Base-by-base conservation (phyloP, 2,329 filamentous ascomycete genomes). In the Bipolaris sorokiniana region DNA sequence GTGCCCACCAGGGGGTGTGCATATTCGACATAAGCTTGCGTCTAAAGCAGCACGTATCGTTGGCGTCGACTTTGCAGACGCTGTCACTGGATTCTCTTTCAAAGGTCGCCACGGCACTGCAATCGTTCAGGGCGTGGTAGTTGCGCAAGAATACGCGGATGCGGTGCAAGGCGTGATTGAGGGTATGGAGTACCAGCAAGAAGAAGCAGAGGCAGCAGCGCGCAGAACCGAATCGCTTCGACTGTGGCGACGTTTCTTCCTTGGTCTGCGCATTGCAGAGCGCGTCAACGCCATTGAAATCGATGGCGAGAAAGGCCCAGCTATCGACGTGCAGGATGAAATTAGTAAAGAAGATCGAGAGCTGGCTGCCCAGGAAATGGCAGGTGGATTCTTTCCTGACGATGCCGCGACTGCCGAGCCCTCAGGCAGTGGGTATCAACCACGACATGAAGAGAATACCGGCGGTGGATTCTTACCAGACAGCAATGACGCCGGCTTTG, bases 1-100 rank as follows among this genome's bases (percentile, higher is more conserved):
- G 86, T 80, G 88, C 7, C 86, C 86, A 3, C 70, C 78, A 13
- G 86, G 86, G 3, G 86, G 80, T n/a, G 75, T 79, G 13, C 86
- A 88, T 62, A 77, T 89, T 26, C 78, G 78, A 48, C 80, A 85
- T 59, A 75, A 80, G 13, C 79, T 88, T 48, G 89, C 90, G 1
- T 81, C 85, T 1, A 84, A 85, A 48, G 94, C 94, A 1, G 92
- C 92, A 0, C 86, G 84, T 54, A 78, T 93, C 1, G 76, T 97
- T 1, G 88, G 88, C 0, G 83, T 98, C 16, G 92, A 98, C 76
- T 96, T 90, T 73, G 91, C 91, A 2, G 91, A 94, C 31, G 95
- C 95, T 0, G 86, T 99, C 5, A 95, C 89, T 0, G 94, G 94
- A 0, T 99, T 98, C 69, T 83, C 89, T 36, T 99, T 98, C 78